These are phyloP conservation scores for Leccinum rimulosum DNA, from an alignment of 768 basidiomycete species.

Conservation along the genomic window DNA sequence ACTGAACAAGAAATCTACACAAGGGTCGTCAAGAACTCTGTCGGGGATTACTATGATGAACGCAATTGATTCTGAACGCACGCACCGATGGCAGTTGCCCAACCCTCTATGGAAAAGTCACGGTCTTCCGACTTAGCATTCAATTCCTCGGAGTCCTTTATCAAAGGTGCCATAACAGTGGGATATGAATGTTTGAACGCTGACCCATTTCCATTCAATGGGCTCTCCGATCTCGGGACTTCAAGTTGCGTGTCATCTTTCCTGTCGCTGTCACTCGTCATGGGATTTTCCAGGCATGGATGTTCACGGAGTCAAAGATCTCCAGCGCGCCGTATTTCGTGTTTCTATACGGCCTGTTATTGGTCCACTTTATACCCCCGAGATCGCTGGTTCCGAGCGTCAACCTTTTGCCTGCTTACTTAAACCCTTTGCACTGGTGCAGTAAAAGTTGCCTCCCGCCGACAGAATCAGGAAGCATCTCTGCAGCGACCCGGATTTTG, in stretches of 20 bases:
- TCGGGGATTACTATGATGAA: background rate
- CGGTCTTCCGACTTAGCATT: background rate
- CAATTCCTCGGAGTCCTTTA: background rate
- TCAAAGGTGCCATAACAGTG: background rate
- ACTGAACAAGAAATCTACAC: slow-evolving; percentile 36
- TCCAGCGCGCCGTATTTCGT: too few relatives aligned
- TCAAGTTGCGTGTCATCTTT: background rate
- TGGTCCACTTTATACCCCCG: background rate
- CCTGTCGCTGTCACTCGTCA: background rate
- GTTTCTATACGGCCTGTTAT: background rate
- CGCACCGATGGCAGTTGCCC: slow-evolving; percentile 32
- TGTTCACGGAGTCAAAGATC: too few relatives aligned
- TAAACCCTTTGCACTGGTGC: background rate
- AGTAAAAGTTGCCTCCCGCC: background rate
- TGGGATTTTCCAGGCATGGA: background rate
- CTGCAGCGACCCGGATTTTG: too few relatives aligned
- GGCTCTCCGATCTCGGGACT: background rate
- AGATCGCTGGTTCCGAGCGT: background rate
- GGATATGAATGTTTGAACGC: background rate
- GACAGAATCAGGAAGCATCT: too few relatives aligned
- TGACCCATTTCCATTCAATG: background rate
- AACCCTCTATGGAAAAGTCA: slow-evolving; percentile 25
- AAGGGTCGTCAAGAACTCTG: background rate
- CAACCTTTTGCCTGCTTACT: background rate
- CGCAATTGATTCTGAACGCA: slow-evolving; percentile 8